A percentile compares a stretch with the other conserved stretches of the same genome.
phyloP scores from a whole-genome alignment of 192 early-diverging fungal species.

The Entomortierella chlamydospora region DNA sequence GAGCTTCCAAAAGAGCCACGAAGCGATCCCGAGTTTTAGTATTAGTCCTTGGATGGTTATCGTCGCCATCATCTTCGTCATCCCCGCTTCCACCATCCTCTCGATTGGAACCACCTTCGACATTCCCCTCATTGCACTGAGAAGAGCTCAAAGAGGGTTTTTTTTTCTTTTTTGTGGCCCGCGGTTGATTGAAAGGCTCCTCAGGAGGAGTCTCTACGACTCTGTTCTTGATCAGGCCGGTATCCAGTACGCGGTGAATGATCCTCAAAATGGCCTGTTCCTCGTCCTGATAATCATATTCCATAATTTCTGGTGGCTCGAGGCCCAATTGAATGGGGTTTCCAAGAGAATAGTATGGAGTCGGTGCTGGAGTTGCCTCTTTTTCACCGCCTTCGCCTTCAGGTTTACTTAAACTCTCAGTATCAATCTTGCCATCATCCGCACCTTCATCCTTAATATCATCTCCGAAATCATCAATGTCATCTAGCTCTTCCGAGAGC shows the following conservation, averaged over 20 bases:
- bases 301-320: conserved; percentile 4
- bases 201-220: conserved; percentile 6
- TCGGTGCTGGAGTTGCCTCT: neutral
- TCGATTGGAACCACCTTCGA: neutral
- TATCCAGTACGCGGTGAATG: conserved; percentile 31
- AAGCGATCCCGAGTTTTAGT: conserved; percentile 37
- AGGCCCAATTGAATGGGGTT: conserved; percentile 40
- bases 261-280: conserved; percentile 22
- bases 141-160: conserved; percentile 16
- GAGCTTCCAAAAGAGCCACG: conserved; percentile 26
- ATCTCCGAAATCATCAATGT: neutral
- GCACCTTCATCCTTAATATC: neutral
- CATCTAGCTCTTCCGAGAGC: neutral
- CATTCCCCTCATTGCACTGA: conserved; percentile 4
- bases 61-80: conserved; percentile 11
- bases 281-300: conserved; percentile 31
- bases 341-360: conserved; percentile 9
- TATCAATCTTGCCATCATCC: neutral
- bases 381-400: neutral
- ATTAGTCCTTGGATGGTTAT: conserved; percentile 3
- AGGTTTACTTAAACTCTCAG: neutral
- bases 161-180: conserved; percentile 49
- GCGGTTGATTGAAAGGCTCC: neutral
- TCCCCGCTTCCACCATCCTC: conserved; percentile 1
- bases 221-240: conserved; percentile 31